These are phyloP conservation scores for Globisporangium recalcitrans DNA, from an alignment of 352 stramenopile species.

Conservation along the genomic window DNA sequence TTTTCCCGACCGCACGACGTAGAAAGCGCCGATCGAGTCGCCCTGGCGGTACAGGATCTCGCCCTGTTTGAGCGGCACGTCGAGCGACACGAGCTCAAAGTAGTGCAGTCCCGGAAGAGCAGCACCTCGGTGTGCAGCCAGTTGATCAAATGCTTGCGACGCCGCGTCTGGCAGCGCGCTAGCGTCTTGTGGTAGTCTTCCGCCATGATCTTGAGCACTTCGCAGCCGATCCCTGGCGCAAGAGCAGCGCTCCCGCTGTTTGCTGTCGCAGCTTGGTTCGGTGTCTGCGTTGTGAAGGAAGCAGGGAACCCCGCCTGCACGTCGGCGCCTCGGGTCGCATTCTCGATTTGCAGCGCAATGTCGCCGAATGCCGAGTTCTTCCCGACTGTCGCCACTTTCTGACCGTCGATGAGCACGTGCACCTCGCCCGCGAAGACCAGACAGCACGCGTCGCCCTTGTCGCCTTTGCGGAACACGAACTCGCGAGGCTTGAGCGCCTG, in stretches of 20 bases:
- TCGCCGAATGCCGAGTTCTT: slow-evolving; percentile 67
- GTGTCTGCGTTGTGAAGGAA: slow-evolving; percentile 1
- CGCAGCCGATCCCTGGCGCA: slow-evolving; percentile 24
- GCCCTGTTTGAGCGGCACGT: slow-evolving; percentile 53
- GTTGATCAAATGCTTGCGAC: slow-evolving; percentile 58
- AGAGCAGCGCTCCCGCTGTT: background rate
- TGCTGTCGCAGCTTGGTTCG: slow-evolving; percentile 4
- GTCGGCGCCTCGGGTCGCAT: slow-evolving; percentile 65
- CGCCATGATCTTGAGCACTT: slow-evolving; percentile 63
- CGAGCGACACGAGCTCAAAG: slow-evolving; percentile 72
- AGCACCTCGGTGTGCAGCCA: slow-evolving; percentile 66
- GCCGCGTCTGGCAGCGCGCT: slow-evolving; percentile 51
- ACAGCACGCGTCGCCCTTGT: slow-evolving; percentile 63
- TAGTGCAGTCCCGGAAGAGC: slow-evolving; percentile 69
- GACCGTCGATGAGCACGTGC: slow-evolving; percentile 54
- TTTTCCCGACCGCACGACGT: slow-evolving; percentile 53
- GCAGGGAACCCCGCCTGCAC: slow-evolving; percentile 31
- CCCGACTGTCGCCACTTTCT: slow-evolving; percentile 47
- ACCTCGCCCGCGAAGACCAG: slow-evolving; percentile 57
- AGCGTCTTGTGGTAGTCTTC: slow-evolving; percentile 74
- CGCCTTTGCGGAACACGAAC: slow-evolving; percentile 59
- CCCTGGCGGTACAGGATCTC: slow-evolving; percentile 57
- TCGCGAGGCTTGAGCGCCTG: slow-evolving; percentile 41
- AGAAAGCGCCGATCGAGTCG: slow-evolving; percentile 60
- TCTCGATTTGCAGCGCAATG: slow-evolving; percentile 66